A percentile compares a stretch with the other conserved stretches of the same genome.
Evolutionary conservation across 2,329 filamentous ascomycete genomes (phyloP).

Genomic region (Epichloe brachyelytri): DNA sequence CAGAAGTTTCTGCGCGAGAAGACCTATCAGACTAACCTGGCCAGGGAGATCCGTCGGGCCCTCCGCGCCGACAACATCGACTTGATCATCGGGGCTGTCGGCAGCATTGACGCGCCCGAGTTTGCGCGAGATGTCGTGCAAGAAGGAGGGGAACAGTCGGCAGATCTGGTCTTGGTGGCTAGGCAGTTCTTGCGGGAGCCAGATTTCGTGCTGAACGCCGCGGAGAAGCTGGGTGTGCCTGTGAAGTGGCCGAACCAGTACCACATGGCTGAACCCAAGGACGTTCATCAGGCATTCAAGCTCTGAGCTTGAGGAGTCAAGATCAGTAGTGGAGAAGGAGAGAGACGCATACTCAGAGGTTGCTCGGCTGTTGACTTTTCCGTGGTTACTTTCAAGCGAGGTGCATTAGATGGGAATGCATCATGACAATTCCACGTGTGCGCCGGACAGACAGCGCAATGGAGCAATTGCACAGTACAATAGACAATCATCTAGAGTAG

Average conservation of each 20-base stretch:
- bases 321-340: neutral
- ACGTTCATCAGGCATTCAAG: constrained; percentile 3
- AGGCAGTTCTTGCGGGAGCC: constrained; percentile 75
- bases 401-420: too few relatives aligned
- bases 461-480: too few relatives aligned
- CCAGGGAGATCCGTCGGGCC: constrained; percentile 56
- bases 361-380: neutral
- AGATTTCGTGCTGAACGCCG: constrained; percentile 60
- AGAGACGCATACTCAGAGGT: neutral
- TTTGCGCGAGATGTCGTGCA: constrained; percentile 50
- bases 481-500: too few relatives aligned
- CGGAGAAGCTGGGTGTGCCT: constrained; percentile 56
- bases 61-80: constrained; percentile 33
- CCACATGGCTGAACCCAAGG: constrained; percentile 21
- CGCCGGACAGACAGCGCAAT: too few relatives aligned
- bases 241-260: constrained; percentile 63
- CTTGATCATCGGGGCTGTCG: constrained; percentile 62
- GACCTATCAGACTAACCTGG: constrained; percentile 64
- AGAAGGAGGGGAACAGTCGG: constrained; percentile 22
- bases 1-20: constrained; percentile 49
- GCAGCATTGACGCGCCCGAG: constrained; percentile 55
- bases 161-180: constrained; percentile 62
- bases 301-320: neutral
- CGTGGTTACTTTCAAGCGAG: too few relatives aligned
- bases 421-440: too few relatives aligned